Evolutionary conservation across 2,329 filamentous ascomycete genomes (phyloP).

Genomic region (Cyclaneusma minus): DNA sequence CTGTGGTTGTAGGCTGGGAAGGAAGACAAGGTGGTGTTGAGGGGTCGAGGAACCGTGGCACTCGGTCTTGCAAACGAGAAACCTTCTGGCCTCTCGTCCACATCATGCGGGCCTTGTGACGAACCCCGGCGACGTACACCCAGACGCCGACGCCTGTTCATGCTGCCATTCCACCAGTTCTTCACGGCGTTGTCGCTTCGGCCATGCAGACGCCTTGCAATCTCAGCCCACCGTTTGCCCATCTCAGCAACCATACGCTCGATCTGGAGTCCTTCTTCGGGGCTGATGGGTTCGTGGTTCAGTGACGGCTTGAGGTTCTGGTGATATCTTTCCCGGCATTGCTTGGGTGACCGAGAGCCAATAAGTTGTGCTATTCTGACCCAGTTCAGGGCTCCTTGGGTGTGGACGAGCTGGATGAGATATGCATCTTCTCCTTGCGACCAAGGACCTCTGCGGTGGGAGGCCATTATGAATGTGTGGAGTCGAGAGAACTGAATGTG

Average conservation of each 20-base stretch:
- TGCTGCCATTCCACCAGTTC: slow-evolving; percentile 95
- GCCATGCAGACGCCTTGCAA: slow-evolving; percentile 65
- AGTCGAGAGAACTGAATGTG: background rate
- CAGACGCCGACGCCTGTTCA: slow-evolving; percentile 52
- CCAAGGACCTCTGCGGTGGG: slow-evolving; percentile 67
- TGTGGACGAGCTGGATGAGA: slow-evolving; percentile 54
- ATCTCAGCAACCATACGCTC: slow-evolving; percentile 61
- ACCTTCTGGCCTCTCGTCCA: slow-evolving; percentile 16
- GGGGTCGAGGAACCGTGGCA: slow-evolving; percentile 4
- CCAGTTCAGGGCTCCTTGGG: slow-evolving; percentile 74
- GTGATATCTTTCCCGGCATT: slow-evolving; percentile 87
- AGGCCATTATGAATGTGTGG: slow-evolving; percentile 11
- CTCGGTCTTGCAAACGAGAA: slow-evolving; percentile 16
- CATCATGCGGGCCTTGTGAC: slow-evolving; percentile 9
- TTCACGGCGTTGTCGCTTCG: slow-evolving; percentile 93
- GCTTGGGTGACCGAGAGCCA: slow-evolving; percentile 70
- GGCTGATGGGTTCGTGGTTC: slow-evolving; percentile 58
- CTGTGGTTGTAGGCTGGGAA: slow-evolving; percentile 21
- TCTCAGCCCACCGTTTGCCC: slow-evolving; percentile 88
- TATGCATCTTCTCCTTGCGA: slow-evolving; percentile 59
- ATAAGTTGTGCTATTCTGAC: slow-evolving; percentile 68
- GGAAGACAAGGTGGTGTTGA: slow-evolving; percentile 10
- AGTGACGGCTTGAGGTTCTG: slow-evolving; percentile 75
- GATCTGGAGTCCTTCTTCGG: slow-evolving; percentile 57
- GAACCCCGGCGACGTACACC: slow-evolving; percentile 15